Conservation (phyloP, 2,329 filamentous ascomycete genomes). For the Rutstroemia sp. region DNA sequence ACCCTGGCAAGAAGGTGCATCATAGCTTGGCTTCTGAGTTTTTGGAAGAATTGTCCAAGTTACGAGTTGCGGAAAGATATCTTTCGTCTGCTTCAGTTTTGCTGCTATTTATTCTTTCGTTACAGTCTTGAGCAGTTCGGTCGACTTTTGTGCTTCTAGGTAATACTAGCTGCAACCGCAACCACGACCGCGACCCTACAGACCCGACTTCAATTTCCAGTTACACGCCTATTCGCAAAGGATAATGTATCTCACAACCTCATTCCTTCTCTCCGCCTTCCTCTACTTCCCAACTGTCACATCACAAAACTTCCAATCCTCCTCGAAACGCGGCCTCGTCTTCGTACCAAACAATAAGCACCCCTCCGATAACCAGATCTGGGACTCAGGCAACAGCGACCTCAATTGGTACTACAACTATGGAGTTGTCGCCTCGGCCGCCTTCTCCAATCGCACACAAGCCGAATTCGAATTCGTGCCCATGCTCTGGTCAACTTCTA, state of each 20-base stretch:
- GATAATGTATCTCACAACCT: neutral
- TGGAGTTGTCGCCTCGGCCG: slow-evolving; percentile 44
- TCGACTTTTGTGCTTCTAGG: neutral
- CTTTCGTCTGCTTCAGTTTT: neutral
- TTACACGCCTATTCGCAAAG: neutral
- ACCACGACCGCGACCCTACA: neutral
- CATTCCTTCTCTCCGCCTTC: neutral
- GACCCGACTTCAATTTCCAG: neutral
- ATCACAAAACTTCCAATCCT: slow-evolving; percentile 1
- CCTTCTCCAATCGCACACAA: slow-evolving; percentile 42
- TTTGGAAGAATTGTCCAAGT: neutral
- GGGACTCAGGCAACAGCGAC: slow-evolving; percentile 48
- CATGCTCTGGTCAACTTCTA: slow-evolving; percentile 68
- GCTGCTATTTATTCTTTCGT: neutral
- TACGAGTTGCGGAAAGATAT: neutral
- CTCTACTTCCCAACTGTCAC: neutral
- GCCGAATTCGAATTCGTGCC: slow-evolving; percentile 66
- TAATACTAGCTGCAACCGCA: neutral
- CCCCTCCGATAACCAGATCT: slow-evolving; percentile 57
- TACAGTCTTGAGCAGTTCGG: neutral
- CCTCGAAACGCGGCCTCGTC: slow-evolving; percentile 65
- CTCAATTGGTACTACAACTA: slow-evolving; percentile 89
- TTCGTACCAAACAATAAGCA: slow-evolving; percentile 51
- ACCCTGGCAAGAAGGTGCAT: neutral
- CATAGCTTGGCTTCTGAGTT: neutral